Percentiles rank a stretch among this genome's conserved stretches.
phyloP scores from a whole-genome alignment of 306 rosid genomes.

The Vigna nakashimae region DNA sequence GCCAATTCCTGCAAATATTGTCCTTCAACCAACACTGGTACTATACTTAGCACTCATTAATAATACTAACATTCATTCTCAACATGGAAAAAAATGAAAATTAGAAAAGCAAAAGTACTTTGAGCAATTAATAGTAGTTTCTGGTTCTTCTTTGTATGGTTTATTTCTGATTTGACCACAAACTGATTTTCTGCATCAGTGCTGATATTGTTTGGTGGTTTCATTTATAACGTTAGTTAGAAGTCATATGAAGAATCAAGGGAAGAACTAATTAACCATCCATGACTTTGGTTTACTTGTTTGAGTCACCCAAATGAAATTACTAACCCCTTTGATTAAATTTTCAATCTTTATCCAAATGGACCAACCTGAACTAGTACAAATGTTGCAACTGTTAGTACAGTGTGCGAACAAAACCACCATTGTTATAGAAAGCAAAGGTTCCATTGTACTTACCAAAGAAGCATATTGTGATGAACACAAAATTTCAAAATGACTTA shows the following conservation, averaged over 20 bases:
- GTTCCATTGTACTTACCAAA: not conserved
- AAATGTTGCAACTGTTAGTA: not conserved
- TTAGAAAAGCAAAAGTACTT: not conserved
- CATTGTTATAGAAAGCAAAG: not conserved
- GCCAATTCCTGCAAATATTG: not conserved
- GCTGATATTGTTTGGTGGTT: conserved; percentile 17
- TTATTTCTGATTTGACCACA: not conserved
- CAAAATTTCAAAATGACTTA: not conserved
- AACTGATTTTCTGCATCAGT: not conserved
- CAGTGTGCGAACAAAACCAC: not conserved
- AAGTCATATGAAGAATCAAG: not conserved
- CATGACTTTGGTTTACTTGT: not conserved
- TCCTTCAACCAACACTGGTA: conserved; percentile 35
- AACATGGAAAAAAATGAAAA: not conserved
- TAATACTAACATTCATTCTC: conserved; percentile 26
- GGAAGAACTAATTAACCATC: not conserved
- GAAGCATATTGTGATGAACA: conserved; percentile 16
- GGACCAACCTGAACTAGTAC: conserved; percentile 8
- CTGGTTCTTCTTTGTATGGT: not conserved
- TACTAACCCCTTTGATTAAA: conserved; percentile 15
- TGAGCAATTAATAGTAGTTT: not conserved
- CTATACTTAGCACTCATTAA: conserved; percentile 22
- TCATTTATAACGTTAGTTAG: not conserved
- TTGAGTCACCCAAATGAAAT: not conserved
- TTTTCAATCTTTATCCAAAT: not conserved